phyloP scores from a whole-genome alignment of 2,329 filamentous ascomycete species.

The Blumeriella jaapii region DNA sequence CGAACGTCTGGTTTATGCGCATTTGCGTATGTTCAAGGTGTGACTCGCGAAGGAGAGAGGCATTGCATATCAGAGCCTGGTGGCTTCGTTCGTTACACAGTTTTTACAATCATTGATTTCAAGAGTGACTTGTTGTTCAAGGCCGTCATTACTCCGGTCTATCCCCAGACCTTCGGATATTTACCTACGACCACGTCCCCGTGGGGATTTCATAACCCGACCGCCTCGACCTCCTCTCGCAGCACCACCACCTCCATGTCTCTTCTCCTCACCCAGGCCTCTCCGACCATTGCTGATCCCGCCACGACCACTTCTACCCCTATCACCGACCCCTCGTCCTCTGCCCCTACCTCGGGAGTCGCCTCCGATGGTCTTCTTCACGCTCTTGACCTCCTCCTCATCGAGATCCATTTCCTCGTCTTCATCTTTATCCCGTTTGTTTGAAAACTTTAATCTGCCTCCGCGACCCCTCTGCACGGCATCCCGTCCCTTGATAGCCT shows the following conservation, averaged over 20 bases:
- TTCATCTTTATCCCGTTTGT: conserved; percentile 46
- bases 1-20: too few relatives aligned
- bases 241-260: conserved; percentile 14
- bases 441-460: conserved; percentile 61
- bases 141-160: too few relatives aligned
- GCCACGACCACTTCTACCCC: conserved; percentile 35
- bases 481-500: conserved; percentile 56
- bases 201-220: conserved; percentile 25
- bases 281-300: conserved; percentile 35
- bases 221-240: conserved; percentile 14
- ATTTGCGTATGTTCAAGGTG: too few relatives aligned
- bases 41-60: too few relatives aligned
- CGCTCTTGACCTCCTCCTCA: conserved; percentile 35
- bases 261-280: conserved; percentile 35
- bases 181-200: conserved; percentile 19
- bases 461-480: conserved; percentile 52
- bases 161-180: too few relatives aligned
- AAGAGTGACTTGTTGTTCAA: too few relatives aligned
- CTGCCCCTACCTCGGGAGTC: conserved; percentile 24
- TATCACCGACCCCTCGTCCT: conserved; percentile 27
- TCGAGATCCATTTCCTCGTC: conserved; percentile 38
- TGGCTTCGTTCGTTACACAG: too few relatives aligned
- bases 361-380: conserved; percentile 36
- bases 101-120: too few relatives aligned
- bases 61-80: too few relatives aligned